phyloP scores from a whole-genome alignment of 2,329 filamentous ascomycete species.

The Amauroascus niger region DNA sequence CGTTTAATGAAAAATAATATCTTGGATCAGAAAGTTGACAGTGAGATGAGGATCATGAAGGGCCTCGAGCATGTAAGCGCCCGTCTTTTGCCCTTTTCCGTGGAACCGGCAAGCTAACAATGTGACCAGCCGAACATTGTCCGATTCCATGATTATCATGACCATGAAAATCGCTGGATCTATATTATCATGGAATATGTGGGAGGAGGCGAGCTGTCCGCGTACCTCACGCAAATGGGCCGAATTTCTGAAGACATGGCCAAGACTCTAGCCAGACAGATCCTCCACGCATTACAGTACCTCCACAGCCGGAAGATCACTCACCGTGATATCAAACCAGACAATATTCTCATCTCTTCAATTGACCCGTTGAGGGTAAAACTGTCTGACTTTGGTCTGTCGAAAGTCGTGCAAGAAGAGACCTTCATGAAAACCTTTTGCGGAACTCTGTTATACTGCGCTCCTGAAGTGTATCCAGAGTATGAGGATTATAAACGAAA shows the following conservation, averaged over 20 bases:
- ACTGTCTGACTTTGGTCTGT: conserved; percentile 90
- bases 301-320: conserved; percentile 83
- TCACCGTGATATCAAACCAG: conserved; percentile 96
- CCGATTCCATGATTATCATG: conserved; percentile 78
- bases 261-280: conserved; percentile 56
- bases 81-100: background rate
- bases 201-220: conserved; percentile 69
- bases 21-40: conserved; percentile 83
- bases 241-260: conserved; percentile 58
- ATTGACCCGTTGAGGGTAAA: conserved; percentile 70
- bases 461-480: conserved; percentile 89
- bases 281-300: conserved; percentile 74
- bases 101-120: background rate
- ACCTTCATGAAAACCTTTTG: conserved; percentile 95
- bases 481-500: conserved; percentile 55
- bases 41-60: conserved; percentile 95
- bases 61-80: conserved; percentile 64
- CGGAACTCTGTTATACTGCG: conserved; percentile 89
- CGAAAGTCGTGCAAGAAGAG: conserved; percentile 84
- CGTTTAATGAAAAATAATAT: conserved; percentile 88
- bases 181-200: conserved; percentile 98
- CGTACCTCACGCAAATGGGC: conserved; percentile 54
- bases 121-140: conserved; percentile 67
- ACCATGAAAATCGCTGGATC: conserved; percentile 64
- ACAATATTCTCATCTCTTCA: conserved; percentile 82